A percentile compares a stretch with the other conserved stretches of the same genome.
These are phyloP conservation scores for Edaphochlamys debaryana DNA, from an alignment of 139 green algal species.

Conservation along the genomic window DNA sequence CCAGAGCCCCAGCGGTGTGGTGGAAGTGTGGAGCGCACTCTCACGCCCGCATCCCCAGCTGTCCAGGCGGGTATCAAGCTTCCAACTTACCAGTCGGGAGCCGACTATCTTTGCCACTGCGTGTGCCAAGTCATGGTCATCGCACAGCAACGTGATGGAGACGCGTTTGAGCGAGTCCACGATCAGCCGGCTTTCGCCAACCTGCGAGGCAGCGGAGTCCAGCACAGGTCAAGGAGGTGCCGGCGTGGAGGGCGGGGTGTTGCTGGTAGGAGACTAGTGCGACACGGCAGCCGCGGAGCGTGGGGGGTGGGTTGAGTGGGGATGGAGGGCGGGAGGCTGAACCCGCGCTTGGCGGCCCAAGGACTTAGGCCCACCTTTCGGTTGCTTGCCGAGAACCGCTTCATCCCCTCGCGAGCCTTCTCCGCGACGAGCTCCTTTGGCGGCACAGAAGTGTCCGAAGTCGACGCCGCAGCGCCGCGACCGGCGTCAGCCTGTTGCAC, in stretches of 20 bases:
- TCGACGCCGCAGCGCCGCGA: no score
- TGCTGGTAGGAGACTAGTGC: background rate
- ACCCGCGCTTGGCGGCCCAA: no score
- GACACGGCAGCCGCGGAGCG: no score
- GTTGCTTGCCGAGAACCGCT: background rate
- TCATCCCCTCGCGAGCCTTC: constrained; percentile 17
- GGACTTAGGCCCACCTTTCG: background rate
- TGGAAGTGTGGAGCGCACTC: no score
- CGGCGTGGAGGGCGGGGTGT: background rate
- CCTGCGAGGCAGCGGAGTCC: background rate
- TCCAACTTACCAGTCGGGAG: background rate
- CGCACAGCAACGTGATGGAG: constrained; percentile 36
- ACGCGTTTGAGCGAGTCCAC: constrained; percentile 30
- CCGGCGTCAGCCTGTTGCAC: no score
- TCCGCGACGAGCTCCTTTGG: constrained; percentile 4
- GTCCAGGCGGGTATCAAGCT: background rate
- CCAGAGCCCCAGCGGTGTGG: no score
- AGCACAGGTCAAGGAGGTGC: background rate
- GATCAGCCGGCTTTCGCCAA: background rate
- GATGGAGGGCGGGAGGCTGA: background rate
- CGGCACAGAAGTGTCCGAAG: no score
- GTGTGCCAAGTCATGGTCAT: constrained; percentile 40
- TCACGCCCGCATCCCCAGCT: background rate
- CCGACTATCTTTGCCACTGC: constrained; percentile 40
- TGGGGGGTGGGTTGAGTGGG: background rate